Evolutionary conservation across 441 rosid species (phyloP), one percentile per base, ranked within the genome.

Genomic region (Populus hybrid): DNA sequence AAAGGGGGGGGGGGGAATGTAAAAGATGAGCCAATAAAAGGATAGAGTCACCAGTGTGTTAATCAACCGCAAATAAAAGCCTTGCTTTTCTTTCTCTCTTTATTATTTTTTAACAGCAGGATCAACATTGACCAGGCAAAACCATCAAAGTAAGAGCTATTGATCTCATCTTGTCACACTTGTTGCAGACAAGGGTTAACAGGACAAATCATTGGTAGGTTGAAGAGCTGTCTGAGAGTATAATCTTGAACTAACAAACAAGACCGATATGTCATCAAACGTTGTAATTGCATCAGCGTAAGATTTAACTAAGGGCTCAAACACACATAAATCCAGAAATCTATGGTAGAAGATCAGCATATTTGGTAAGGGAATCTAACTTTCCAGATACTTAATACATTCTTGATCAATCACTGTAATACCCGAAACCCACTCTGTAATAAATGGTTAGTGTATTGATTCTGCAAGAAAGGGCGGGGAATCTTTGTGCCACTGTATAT

Each of bases 81-180:
- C 2, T 40, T 14, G 32, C 18, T 12, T 40, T 6, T 2, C 26
- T 71, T 65, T 59, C 21, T 72, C 3, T 30, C 32, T 30, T 30
- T 30, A 3, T 30, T 30, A 30, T 30, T 30, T 30, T 30, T 30
- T 30, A 30, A 65, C 20, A 66, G 16, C 18, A 38, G 10, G 34
- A 20, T 40, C 3, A 11, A 11, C 42, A 36, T 61, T 63, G n/a
- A 77, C 1, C 21, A 70, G 86, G 82, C 83, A 83, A 79, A 83
- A 26, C 82, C 83, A 81, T 83, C 67, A 67, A 77, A 79, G 77
- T 73, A 76, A 57, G 80, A 78, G 84, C 79, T 73, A 66, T 73
- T 36, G 61, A 54, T 16, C 61, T 54, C 61, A 54, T 18, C 8
- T 50, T 81, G 85, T 83, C 73, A 65, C 70, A 6, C 38, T 50